Conservation (phyloP, 768 basidiomycete genomes). For the Mycena leptocephala region DNA sequence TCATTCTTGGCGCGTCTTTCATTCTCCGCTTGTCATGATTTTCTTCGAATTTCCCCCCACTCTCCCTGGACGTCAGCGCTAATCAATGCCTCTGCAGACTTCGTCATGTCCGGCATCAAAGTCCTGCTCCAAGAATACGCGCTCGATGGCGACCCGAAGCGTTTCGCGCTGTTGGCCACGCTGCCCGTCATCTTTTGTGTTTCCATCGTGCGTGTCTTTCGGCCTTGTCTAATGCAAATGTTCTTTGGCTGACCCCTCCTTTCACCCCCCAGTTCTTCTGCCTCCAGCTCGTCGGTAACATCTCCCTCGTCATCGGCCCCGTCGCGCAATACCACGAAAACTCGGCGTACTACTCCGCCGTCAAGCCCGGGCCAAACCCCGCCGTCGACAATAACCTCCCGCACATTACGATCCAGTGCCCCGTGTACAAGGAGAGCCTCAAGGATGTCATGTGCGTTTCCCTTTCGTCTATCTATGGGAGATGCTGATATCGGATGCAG, state of each 20-base stretch:
- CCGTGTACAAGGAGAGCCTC: slow-evolving; percentile 90
- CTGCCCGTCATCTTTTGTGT: slow-evolving; percentile 85
- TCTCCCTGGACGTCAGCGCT: not conserved
- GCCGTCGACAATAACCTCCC: slow-evolving; percentile 80
- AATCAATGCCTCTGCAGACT: slow-evolving; percentile 54
- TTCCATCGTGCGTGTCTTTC: slow-evolving; percentile 70
- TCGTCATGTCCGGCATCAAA: slow-evolving; percentile 72
- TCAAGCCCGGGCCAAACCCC: slow-evolving; percentile 76
- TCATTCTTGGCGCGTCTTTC: not conserved
- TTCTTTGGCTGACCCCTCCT: too few relatives aligned
- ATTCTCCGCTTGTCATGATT: too few relatives aligned
- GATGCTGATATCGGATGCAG: slow-evolving; percentile 55
- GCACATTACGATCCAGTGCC: slow-evolving; percentile 87
- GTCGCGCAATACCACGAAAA: slow-evolving; percentile 90
- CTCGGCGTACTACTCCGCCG: slow-evolving; percentile 86
- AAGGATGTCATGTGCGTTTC: slow-evolving; percentile 78
- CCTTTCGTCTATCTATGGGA: not conserved
- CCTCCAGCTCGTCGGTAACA: slow-evolving; percentile 77
- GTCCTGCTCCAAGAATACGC: slow-evolving; percentile 79
- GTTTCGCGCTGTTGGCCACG: slow-evolving; percentile 79
- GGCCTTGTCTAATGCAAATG: not conserved
- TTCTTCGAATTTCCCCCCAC: too few relatives aligned
- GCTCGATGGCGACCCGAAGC: slow-evolving; percentile 72
- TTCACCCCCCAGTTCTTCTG: slow-evolving; percentile 77
- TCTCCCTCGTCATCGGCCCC: slow-evolving; percentile 83